Evolutionary conservation across 2,329 filamentous ascomycete genomes (phyloP), one percentile per base, ranked within the genome.

Genomic region (Cladosporium cucumerinum): DNA sequence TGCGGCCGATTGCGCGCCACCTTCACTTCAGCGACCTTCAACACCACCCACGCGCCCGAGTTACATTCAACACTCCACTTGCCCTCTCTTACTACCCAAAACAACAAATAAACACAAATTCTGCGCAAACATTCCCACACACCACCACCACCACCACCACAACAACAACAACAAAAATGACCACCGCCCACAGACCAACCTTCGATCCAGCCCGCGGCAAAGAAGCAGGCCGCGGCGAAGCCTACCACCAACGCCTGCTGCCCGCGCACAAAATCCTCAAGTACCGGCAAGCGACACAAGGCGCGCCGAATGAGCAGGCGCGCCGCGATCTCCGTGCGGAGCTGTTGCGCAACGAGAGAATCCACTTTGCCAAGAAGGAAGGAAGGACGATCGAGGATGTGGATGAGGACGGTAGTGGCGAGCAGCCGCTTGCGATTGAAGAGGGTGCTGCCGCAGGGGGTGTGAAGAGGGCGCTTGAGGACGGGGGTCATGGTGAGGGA

Each of bases 201-300:
- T 99, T 99, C 76, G 95, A 99, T 78, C 95, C 95, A 69, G 93
- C 94, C 49, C 88, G 89, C 76, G 95, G 95, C 77, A 97, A 97
- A 84, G 95, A 99, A 80, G 92, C 93, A 73, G 89, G 93, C 66
- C 90, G 93, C 73, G 95, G 95, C 57, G 91, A 92, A 58, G 94
- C 93, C 72, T 98, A 97, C 82, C 95, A 99, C 77, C 94, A 98
- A 79, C 90, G 95, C 72, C 89, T 98, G 18, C 88, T 97, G 16
- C 94, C 95, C 36, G 95, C 95, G 34, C 90, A 99, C 78, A 98
- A 92, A 14, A 89, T 92, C 69, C 88, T 99, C 75, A 99, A 99
- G 81, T 90, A 89, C 76, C 87, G 92, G 26, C 87, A 95, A 81
- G 85, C 90, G n/a, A 93, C 93, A 52, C 95, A 99, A 81, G 95